Conservation (phyloP, 2,329 filamentous ascomycete species). For the Epichloe gansuensis region DNA sequence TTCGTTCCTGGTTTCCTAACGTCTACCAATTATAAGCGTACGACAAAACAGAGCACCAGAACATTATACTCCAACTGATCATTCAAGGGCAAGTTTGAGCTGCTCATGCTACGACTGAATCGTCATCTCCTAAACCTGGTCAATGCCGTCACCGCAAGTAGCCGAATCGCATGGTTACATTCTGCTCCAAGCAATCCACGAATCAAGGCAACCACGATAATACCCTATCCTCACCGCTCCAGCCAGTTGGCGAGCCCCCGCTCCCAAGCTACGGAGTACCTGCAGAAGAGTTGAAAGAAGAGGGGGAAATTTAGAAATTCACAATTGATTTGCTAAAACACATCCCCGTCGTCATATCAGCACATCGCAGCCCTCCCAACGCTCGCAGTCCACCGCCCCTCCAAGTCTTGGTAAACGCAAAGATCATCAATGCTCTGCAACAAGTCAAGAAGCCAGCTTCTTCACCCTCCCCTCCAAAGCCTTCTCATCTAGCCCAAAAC, state of each 20-base stretch:
- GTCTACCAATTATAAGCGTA: too few species aligned
- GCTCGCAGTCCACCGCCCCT: neutral
- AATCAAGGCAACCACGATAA: neutral
- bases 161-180: neutral
- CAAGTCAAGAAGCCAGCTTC: slow-evolving; percentile 9
- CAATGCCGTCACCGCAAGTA: neutral
- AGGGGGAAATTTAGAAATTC: too few species aligned
- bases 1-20: too few species aligned
- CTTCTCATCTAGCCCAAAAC: slow-evolving; percentile 2
- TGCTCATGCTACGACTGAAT: neutral
- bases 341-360: too few species aligned
- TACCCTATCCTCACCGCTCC: neutral
- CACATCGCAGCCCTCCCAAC: neutral
- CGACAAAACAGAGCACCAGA: too few species aligned
- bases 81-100: too few species aligned
- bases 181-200: neutral
- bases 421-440: slow-evolving; percentile 8
- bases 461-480: neutral
- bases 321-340: too few species aligned
- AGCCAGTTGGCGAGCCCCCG: neutral
- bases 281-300: too few species aligned
- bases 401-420: neutral
- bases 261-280: too few species aligned
- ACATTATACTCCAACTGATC: too few species aligned
- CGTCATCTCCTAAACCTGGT: neutral